Evolutionary conservation across 108 stramenopile genomes (phyloP).

Genomic region (Pseudonitzschia pungens): DNA sequence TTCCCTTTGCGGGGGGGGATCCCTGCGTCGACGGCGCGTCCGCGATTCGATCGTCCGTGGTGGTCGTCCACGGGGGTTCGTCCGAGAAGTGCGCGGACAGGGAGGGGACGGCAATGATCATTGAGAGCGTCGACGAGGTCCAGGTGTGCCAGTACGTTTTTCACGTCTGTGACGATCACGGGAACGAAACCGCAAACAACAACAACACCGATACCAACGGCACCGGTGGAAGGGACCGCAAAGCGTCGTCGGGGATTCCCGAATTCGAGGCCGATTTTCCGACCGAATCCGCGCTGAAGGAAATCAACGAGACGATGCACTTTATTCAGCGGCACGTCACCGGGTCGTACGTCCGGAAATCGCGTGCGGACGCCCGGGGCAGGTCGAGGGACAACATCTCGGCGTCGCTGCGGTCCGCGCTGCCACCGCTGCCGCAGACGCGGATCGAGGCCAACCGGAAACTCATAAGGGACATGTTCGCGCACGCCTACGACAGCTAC

Average conservation of each 20-base stretch:
- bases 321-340: conserved; percentile 14
- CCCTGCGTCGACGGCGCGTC: conserved; percentile 4
- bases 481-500: conserved; percentile 88
- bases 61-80: conserved; percentile 18
- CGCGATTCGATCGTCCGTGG: conserved; percentile 12
- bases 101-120: not conserved
- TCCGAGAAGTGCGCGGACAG: conserved; percentile 9
- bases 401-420: conserved; percentile 25
- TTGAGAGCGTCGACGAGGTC: conserved; percentile 28
- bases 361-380: conserved; percentile 4
- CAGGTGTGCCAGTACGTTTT: conserved; percentile 28
- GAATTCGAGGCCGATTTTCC: not conserved
- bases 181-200: not conserved
- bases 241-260: no score
- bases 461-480: conserved; percentile 71
- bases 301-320: conserved; percentile 13
- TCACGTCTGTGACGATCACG: conserved; percentile 25
- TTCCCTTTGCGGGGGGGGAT: conserved; percentile 29
- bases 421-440: conserved; percentile 61
- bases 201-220: not conserved
- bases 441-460: conserved; percentile 52
- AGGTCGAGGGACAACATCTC: conserved; percentile 18
- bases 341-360: conserved; percentile 25
- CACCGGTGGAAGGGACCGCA: not conserved
- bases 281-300: conserved; percentile 15